phyloP scores from a whole-genome alignment of 2,329 filamentous ascomycete species.

The Apiospora hydei region DNA sequence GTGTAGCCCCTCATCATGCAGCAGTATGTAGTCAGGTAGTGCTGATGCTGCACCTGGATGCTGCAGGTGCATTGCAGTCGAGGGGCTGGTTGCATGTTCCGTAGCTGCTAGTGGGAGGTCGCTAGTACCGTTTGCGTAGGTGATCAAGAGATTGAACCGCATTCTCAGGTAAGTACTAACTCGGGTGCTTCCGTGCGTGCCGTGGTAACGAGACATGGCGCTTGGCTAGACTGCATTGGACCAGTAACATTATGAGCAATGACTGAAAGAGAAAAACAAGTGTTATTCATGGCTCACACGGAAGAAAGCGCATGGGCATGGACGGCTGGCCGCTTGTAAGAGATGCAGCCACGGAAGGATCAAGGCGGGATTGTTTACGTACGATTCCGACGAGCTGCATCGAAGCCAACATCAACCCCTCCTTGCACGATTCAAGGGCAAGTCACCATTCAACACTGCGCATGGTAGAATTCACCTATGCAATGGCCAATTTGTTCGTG shows the following conservation, averaged over 20 bases:
- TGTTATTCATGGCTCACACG: not conserved
- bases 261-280: not conserved
- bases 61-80: not conserved
- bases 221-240: no score
- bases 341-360: constrained; percentile 2
- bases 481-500: no score
- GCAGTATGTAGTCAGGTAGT: not conserved
- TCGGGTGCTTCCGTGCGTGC: no score
- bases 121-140: not conserved
- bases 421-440: not conserved
- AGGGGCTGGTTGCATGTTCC: not conserved
- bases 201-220: no score
- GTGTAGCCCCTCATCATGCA: not conserved
- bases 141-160: not conserved
- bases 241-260: not conserved
- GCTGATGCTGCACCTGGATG: not conserved
- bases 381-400: not conserved
- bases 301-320: not conserved
- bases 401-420: not conserved
- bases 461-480: no score
- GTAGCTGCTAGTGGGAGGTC: not conserved
- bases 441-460: no score
- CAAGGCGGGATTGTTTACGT: constrained; percentile 1
- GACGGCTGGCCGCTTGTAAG: not conserved
- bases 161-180: no score